A percentile compares a stretch with the other conserved stretches of the same genome.
Conservation (phyloP, 2,329 filamentous ascomycete species). For the Microcera coccophila region DNA sequence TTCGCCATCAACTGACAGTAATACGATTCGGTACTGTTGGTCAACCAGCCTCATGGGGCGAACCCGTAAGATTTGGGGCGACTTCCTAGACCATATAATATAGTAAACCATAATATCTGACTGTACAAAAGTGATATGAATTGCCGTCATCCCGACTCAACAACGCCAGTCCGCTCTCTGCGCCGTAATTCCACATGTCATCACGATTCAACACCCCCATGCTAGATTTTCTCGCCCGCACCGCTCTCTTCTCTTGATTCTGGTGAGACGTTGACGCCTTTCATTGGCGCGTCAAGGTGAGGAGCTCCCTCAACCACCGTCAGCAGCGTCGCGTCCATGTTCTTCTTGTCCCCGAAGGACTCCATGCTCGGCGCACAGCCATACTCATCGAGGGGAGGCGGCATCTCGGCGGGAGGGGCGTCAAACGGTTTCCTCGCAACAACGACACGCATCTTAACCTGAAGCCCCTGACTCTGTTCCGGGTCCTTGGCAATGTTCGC, state of each 20-base stretch:
- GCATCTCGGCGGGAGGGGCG: conserved; percentile 19
- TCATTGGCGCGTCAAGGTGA: background rate
- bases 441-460: conserved; percentile 46
- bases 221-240: background rate
- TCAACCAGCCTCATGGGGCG: too few relatives aligned
- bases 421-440: conserved; percentile 48
- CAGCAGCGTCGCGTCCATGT: conserved; percentile 23
- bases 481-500: conserved; percentile 46
- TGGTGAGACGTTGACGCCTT: background rate
- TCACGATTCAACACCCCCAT: background rate
- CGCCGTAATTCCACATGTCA: conserved; percentile 16
- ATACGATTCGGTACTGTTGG: too few relatives aligned
- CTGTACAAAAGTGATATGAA: conserved; percentile 18
- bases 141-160: conserved; percentile 18
- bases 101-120: too few relatives aligned
- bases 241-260: conserved; percentile 3
- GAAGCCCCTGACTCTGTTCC: conserved; percentile 39
- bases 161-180: conserved; percentile 18
- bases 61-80: too few relatives aligned
- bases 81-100: too few relatives aligned
- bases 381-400: conserved; percentile 15
- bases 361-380: conserved; percentile 18
- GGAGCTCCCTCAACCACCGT: conserved; percentile 14
- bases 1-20: too few relatives aligned
- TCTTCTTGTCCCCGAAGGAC: conserved; percentile 14